Conservation (phyloP, 768 basidiomycete genomes). For the Mycena leptocephala region DNA sequence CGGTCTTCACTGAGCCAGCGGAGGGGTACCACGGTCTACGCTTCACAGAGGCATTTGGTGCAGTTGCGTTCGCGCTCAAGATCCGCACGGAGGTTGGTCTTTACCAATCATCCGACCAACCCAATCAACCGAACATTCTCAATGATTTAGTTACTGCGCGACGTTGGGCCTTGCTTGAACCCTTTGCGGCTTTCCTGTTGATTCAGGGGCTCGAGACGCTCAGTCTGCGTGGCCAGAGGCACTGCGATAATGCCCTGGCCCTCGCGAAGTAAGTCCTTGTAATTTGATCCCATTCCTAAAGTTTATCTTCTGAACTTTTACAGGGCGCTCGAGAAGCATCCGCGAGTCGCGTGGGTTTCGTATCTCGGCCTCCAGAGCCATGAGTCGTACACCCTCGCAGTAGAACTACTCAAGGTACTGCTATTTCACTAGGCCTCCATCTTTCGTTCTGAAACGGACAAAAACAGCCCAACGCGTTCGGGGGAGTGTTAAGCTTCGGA, state of each 20-base stretch:
- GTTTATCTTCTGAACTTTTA: not conserved
- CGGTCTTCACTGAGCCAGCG: constrained; percentile 80
- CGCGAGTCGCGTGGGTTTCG: constrained; percentile 82
- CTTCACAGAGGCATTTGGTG: constrained; percentile 78
- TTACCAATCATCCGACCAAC: not conserved
- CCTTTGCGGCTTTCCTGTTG: constrained; percentile 82
- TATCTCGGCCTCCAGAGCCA: constrained; percentile 83
- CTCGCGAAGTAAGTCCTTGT: constrained; percentile 66
- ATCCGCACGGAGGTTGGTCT: constrained; percentile 65
- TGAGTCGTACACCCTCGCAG: constrained; percentile 71
- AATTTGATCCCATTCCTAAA: not conserved
- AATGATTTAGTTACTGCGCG: constrained; percentile 66
- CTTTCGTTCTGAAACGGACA: too few species aligned
- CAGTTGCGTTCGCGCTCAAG: constrained; percentile 76
- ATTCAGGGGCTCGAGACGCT: constrained; percentile 89
- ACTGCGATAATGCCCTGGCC: constrained; percentile 78
- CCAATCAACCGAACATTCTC: not conserved
- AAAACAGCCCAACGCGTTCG: constrained; percentile 67
- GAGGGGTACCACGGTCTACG: constrained; percentile 85
- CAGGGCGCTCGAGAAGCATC: constrained; percentile 76
- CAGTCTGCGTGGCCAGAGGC: constrained; percentile 79
- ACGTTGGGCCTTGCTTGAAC: constrained; percentile 79
- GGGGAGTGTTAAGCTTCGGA: constrained; percentile 87
- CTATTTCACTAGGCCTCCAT: too few species aligned
- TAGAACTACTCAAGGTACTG: constrained; percentile 71